Evolutionary conservation across 2,329 filamentous ascomycete genomes (phyloP).

Genomic region (Cryphonectria naterciae): DNA sequence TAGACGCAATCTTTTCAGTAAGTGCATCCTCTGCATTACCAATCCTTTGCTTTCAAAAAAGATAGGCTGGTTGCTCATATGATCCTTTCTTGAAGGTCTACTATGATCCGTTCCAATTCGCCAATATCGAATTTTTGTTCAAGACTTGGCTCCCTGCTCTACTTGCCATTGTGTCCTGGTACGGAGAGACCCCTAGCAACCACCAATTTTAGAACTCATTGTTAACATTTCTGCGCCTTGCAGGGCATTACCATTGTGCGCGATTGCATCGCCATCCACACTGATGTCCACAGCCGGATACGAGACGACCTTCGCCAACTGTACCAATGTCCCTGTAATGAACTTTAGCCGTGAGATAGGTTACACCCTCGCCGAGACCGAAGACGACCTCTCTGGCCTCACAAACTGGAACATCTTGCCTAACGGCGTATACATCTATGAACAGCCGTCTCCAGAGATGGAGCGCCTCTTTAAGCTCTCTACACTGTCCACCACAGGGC

Average conservation of each 20-base stretch:
- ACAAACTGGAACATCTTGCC: constrained; percentile 25
- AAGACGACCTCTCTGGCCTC: constrained; percentile 21
- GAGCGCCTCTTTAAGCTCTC: constrained; percentile 22
- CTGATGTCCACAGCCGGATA: constrained; percentile 19
- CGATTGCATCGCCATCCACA: constrained; percentile 29
- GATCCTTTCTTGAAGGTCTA: constrained; percentile 1
- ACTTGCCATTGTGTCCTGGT: constrained; percentile 10
- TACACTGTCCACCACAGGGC: constrained; percentile 23
- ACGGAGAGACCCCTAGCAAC: not conserved
- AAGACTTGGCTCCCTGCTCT: constrained; percentile 14
- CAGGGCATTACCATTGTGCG: constrained; percentile 28
- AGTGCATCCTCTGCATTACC: not conserved
- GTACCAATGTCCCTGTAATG: constrained; percentile 23
- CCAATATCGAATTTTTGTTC: constrained; percentile 18
- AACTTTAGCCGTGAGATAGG: constrained; percentile 27
- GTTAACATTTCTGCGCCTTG: not conserved
- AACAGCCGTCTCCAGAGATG: constrained; percentile 22
- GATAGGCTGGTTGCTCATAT: not conserved
- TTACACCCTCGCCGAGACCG: constrained; percentile 19
- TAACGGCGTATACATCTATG: constrained; percentile 20
- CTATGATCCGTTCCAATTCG: constrained; percentile 20
- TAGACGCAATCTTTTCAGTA: constrained; percentile 29
- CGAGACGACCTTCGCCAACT: constrained; percentile 14
- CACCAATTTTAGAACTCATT: no score
- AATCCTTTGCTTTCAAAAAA: not conserved